Evolutionary conservation across 208 protist species (phyloP).

Genomic region (Phytomonas sp.): DNA sequence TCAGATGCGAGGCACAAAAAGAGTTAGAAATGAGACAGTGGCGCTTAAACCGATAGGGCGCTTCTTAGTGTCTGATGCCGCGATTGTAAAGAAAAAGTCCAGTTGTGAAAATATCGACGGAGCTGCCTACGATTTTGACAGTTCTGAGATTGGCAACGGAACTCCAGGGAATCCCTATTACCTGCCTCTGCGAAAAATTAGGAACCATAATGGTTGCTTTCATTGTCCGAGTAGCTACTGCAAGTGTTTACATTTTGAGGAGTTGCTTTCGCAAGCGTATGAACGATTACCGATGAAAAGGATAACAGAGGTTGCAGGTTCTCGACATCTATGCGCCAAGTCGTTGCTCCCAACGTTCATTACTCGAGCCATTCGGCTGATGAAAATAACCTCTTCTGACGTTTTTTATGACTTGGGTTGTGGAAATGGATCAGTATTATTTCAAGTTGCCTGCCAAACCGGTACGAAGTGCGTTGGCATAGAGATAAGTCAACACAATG

Average conservation of each 20-base stretch:
- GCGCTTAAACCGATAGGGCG: slow-evolving; percentile 19
- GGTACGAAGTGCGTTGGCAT: slow-evolving; percentile 66
- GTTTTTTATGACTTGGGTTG: slow-evolving; percentile 81
- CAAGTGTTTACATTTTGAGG: slow-evolving; percentile 37
- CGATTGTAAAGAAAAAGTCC: slow-evolving; percentile 16
- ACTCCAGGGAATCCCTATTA: slow-evolving; percentile 41
- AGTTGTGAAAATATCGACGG: slow-evolving; percentile 5
- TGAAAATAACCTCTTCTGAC: slow-evolving; percentile 26
- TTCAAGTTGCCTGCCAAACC: slow-evolving; percentile 69
- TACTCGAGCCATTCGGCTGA: slow-evolving; percentile 36
- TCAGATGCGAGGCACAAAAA: slow-evolving; percentile 10
- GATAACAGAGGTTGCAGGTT: slow-evolving; percentile 57
- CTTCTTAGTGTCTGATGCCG: slow-evolving; percentile 30
- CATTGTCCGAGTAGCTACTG: slow-evolving; percentile 47
- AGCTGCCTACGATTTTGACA: slow-evolving; percentile 10
- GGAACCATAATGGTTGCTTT: slow-evolving; percentile 53
- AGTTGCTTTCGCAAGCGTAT: slow-evolving; percentile 40
- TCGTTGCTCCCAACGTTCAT: slow-evolving; percentile 80
- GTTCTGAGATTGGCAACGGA: slow-evolving; percentile 33
- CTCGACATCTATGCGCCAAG: slow-evolving; percentile 72
- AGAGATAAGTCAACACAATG: slow-evolving; percentile 66
- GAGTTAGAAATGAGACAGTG: slow-evolving; percentile 1
- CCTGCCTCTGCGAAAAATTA: slow-evolving; percentile 31
- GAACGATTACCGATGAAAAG: slow-evolving; percentile 40
- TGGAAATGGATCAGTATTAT: slow-evolving; percentile 82